Base-by-base conservation (phyloP, 2,329 filamentous ascomycete genomes). In the Colletotrichum sp. region DNA sequence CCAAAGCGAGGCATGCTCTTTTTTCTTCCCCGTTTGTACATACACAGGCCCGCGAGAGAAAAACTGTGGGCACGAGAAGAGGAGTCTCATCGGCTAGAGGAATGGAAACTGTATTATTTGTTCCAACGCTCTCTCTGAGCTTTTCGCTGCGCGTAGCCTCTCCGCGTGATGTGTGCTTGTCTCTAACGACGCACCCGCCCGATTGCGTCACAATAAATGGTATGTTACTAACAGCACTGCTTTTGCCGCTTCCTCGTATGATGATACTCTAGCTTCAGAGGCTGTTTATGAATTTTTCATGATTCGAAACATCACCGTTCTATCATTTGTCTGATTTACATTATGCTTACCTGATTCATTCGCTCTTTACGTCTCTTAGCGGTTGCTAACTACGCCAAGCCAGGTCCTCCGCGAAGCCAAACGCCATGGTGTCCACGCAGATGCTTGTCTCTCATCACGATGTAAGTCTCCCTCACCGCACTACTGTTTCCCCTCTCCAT, bases 221-320 rank as follows among this genome's bases (percentile, higher is more conserved):
- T 79, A 79, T 60, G 78, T 74, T 70, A 15, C 70, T 73, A 26
- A 36, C 61, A 26, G 12, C 28, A 26, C 61, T 64, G 34, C 34
- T 64, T 64, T 16, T 13, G 32, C 32, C 24, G 15, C 8, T 43
- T 2, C 30, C n/a, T 64, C 18, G 71, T 73, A 83, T 86, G 85
- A 87, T 87, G 85, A 87, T 81, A 81, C 61, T 6, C 39, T 77
- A 74, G 80, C 80, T 80, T 84, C 85, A 86, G 86, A 87, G 86
- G 86, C 86, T 87, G 86, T 87, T 87, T 87, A 87, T 87, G 86
- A 87, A 59, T 39, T 28, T 24, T 79, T 73, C 32, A 79, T 86
- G 84, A 86, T 86, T 86, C 80, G 78, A 83, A 83, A 79, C 69
- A 79, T 82, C 80, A 84, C 82, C 80, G 80, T 79, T 79, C 77